Base-by-base conservation (phyloP, 805 yeast genomes). In the Kodamaea kakaduensis region DNA sequence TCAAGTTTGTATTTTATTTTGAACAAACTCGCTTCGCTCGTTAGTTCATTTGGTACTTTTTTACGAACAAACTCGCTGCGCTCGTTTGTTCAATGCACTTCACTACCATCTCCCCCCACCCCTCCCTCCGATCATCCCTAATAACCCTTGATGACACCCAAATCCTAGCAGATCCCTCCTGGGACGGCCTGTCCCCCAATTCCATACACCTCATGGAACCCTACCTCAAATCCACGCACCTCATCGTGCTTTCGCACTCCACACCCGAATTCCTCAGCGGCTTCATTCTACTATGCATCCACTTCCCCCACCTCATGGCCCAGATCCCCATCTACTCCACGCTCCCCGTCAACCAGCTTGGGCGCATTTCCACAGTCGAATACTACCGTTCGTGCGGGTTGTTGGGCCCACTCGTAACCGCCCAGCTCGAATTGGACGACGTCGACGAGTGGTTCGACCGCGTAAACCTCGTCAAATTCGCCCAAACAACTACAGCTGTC, bases 331-430 rank as follows among this genome's bases (percentile, higher is more conserved):
- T 83, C 0, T 93, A 84, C 54, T 77, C 97, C 0, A 90, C 98
- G 0, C 59, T 87, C n/a, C 97, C 99, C 0, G 84, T 89, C 1
- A 70, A 81, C 9, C 89, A 86, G 50, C 63, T 93, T 50, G 97
- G 97, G 0, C 71, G 95, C 46, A 77, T 86, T 12, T 69, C 94
- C 4, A 82, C 95, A 0, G 75, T 85, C n/a, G 98, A 93, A 47
- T 64, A 75, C 19, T 93, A 88, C 54, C 61, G 94, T 41, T 63
- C 84, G 3, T 58, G 58, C 10, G 95, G 96, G 1, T 51, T 87
- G 1, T 61, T 84, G 25, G 96, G 96, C 0, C 90, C 95, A 0
- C 61, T 70, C 36, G 59, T 69, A 13, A 63, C 71, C 9, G 76
- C 84, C 3, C 48, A 67, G 6, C 56, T 83, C 43, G 90, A 85